These are phyloP conservation scores for Aaosphaeria arxii DNA, from an alignment of 2,329 filamentous ascomycete species.

Conservation along the genomic window DNA sequence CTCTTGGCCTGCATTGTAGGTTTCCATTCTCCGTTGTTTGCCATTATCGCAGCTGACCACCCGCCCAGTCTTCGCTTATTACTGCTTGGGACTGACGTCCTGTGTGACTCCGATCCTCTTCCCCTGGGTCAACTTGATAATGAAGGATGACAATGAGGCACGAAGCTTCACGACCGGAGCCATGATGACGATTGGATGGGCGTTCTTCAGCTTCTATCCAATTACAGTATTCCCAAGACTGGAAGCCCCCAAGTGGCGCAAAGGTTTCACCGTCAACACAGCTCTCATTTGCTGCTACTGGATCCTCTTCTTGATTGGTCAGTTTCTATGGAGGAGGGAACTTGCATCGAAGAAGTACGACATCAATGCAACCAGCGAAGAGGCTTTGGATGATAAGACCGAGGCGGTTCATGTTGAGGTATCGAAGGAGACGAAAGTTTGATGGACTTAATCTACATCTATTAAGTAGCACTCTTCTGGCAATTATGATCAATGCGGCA, in stretches of 20 bases:
- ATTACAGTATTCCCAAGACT: conserved; percentile 27
- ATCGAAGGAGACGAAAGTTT: conserved; percentile 6
- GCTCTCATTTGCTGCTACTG: conserved; percentile 25
- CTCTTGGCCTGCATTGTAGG: conserved; percentile 39
- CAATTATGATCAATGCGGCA: too few relatives aligned
- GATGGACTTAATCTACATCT: neutral
- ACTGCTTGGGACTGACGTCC: conserved; percentile 31
- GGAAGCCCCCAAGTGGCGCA: conserved; percentile 26
- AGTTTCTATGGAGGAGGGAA: conserved; percentile 30
- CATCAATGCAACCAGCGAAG: conserved; percentile 5
- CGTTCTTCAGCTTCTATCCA: conserved; percentile 24
- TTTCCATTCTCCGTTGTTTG: neutral
- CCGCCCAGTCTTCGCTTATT: conserved; percentile 28
- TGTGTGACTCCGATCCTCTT: conserved; percentile 35
- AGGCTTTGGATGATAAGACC: conserved; percentile 5
- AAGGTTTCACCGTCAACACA: conserved; percentile 23
- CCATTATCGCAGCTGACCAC: neutral
- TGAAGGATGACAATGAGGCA: conserved; percentile 47
- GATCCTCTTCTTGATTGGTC: conserved; percentile 28
- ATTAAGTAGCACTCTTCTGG: too few relatives aligned
- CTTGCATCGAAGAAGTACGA: conserved; percentile 16
- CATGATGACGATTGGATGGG: conserved; percentile 36
- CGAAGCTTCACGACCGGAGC: conserved; percentile 30
- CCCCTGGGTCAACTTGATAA: conserved; percentile 36
- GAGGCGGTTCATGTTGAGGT: conserved; percentile 7